Base-by-base conservation (phyloP, 139 green algal species). In the Asterochloris erici region DNA sequence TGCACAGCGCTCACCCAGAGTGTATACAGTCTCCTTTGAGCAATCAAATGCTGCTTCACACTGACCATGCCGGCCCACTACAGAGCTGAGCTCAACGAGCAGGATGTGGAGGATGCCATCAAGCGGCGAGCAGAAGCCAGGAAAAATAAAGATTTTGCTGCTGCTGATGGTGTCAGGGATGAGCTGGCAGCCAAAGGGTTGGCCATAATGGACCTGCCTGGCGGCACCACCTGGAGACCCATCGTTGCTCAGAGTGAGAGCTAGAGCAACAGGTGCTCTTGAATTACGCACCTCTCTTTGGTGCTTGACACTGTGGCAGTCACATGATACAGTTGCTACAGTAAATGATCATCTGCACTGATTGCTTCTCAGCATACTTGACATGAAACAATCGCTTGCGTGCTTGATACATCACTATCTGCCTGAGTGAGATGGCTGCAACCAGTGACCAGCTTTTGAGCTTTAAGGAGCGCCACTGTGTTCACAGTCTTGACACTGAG, bases 111-210 rank as follows among this genome's bases (percentile, higher is more conserved):
- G 26, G 79, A 47, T 47, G 85, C 82, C 12, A 93, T 96, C 29
- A 78, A 87, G 73, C 69, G 82, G 79, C 84, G 89, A 6, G 86
- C 87, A 24, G 85, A 82, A 14, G 85, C 91, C n/a, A 85, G 88
- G 9, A 80, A 75, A 1, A 89, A 85, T 61, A 98, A 98, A 83
- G 91, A 98, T 82, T 98, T 94, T 90, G 88, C 86, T 0, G 82
- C 85, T 10, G 89, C 90, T 9, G 94, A 98, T 79, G 84, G 73
- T 17, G 88, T 95, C 69, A 82, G 93, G 2, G 24, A 87, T 73
- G 83, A 87, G 60, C 86, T 97, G 29, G 90, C 90, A 11, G 79
- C 68, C 0, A 64, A 81, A 47, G 94, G 94, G n/a, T 82, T 98
- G 27, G 73, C 90, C 6, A 89, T 98, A 12, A 92, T 96, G 88